Evolutionary conservation across 2,329 filamentous ascomycete species (phyloP).

Genomic region (Beauveria sp.): DNA sequence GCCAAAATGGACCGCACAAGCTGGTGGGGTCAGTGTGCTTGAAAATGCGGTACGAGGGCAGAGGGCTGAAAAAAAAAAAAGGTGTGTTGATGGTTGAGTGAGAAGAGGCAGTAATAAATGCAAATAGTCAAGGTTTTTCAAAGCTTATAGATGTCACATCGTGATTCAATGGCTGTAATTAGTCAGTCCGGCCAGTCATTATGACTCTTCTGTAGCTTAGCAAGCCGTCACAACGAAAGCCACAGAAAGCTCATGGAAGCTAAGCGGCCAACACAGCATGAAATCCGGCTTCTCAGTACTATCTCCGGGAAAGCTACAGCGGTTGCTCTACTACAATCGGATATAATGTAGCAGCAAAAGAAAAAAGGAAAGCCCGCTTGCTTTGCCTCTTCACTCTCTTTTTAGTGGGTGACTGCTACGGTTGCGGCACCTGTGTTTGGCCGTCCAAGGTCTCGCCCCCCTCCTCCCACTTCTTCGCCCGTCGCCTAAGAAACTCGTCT

Average conservation of each 20-base stretch:
- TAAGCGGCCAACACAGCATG: background rate
- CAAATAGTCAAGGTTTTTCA: background rate
- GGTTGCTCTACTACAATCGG: background rate
- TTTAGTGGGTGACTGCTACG: background rate
- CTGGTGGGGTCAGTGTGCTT: slow-evolving; percentile 1
- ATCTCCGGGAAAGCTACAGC: slow-evolving; percentile 5
- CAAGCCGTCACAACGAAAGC: slow-evolving; percentile 5
- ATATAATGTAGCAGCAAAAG: background rate
- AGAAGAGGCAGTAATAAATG: background rate
- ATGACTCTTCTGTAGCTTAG: slow-evolving; percentile 2
- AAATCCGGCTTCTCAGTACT: background rate
- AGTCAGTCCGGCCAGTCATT: slow-evolving; percentile 10
- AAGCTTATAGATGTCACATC: background rate
- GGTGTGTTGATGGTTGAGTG: background rate
- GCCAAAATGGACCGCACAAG: slow-evolving; percentile 7
- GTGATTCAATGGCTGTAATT: background rate
- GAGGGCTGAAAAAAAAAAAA: background rate
- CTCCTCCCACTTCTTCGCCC: slow-evolving; percentile 13
- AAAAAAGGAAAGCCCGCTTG: background rate
- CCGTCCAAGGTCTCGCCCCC: background rate
- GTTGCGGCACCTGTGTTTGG: slow-evolving; percentile 1
- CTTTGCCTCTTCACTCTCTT: background rate
- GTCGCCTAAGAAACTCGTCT: slow-evolving; percentile 12
- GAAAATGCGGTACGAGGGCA: background rate
- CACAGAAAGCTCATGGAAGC: background rate